Conservation (phyloP, 345 rosid species). For the Moricandia arvensis region DNA sequence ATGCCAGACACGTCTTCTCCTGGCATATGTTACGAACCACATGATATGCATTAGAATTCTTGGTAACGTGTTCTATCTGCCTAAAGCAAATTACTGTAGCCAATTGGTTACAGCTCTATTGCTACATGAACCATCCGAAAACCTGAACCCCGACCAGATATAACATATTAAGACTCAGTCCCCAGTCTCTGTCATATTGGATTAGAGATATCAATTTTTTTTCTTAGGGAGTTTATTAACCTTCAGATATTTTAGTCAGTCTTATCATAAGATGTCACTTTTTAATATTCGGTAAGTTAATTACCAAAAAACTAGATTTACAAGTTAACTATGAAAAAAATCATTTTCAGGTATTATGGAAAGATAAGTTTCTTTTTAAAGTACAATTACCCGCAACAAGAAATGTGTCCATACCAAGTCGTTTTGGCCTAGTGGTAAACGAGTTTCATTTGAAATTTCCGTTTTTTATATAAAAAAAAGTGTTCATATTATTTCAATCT, state of each 20-base stretch:
- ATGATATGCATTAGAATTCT: not conserved
- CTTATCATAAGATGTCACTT: not conserved
- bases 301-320: not conserved
- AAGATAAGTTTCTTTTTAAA: not conserved
- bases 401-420: too few species aligned
- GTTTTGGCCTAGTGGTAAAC: too few species aligned
- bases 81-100: too few species aligned
- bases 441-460: too few species aligned
- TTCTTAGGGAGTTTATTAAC: not conserved
- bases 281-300: not conserved
- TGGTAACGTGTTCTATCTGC: not conserved
- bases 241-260: not conserved
- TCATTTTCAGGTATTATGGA: not conserved
- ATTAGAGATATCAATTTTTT: not conserved
- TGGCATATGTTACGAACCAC: not conserved
- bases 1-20: not conserved
- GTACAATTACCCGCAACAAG: too few species aligned
- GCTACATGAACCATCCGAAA: too few species aligned
- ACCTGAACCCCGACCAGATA: not conserved
- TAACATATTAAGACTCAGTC: not conserved
- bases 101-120: too few species aligned
- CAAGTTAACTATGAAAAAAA: not conserved
- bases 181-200: not conserved
- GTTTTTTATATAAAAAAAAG: too few species aligned
- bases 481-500: too few species aligned